Percentiles rank a stretch among this genome's conserved stretches.
phyloP scores from a whole-genome alignment of 2,329 filamentous ascomycete species.

The Apiospora hydei region DNA sequence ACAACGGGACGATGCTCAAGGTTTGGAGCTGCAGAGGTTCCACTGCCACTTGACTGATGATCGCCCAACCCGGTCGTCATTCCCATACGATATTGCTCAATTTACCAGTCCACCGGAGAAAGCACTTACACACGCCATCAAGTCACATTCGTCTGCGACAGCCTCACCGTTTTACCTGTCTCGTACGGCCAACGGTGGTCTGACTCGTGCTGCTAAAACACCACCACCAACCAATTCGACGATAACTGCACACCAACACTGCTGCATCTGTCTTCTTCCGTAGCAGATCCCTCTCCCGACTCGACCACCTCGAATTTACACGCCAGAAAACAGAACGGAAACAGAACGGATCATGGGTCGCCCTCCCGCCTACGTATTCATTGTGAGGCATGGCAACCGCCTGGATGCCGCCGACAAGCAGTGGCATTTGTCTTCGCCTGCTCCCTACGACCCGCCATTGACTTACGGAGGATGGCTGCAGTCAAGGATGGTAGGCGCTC shows the following conservation, averaged over 20 bases:
- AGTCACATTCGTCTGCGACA: background rate
- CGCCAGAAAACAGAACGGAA: background rate
- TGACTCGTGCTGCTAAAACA: conserved; percentile 12
- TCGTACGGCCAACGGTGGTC: conserved; percentile 14
- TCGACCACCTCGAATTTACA: background rate
- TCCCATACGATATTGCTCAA: conserved; percentile 3
- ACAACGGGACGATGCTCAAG: conserved; percentile 21
- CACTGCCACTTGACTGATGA: conserved; percentile 17
- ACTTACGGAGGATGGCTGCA: conserved; percentile 96
- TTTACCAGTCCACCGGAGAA: conserved; percentile 9
- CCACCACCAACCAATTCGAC: conserved; percentile 1
- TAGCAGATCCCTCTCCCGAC: background rate
- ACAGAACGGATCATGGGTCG: conserved; percentile 48
- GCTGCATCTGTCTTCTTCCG: background rate
- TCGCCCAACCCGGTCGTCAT: conserved; percentile 19
- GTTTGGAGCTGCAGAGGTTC: conserved; percentile 17
- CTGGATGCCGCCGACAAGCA: conserved; percentile 93
- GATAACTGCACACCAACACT: background rate
- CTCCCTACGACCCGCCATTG: conserved; percentile 93
- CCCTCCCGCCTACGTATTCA: conserved; percentile 57
- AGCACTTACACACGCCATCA: background rate
- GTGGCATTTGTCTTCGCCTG: conserved; percentile 92
- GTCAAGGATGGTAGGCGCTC: conserved; percentile 78
- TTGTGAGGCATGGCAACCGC: conserved; percentile 82
- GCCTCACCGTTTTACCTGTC: conserved; percentile 7